A percentile compares a stretch with the other conserved stretches of the same genome.
These are phyloP conservation scores for Lagenidium giganteum DNA, from an alignment of 352 stramenopile genomes.

Conservation along the genomic window DNA sequence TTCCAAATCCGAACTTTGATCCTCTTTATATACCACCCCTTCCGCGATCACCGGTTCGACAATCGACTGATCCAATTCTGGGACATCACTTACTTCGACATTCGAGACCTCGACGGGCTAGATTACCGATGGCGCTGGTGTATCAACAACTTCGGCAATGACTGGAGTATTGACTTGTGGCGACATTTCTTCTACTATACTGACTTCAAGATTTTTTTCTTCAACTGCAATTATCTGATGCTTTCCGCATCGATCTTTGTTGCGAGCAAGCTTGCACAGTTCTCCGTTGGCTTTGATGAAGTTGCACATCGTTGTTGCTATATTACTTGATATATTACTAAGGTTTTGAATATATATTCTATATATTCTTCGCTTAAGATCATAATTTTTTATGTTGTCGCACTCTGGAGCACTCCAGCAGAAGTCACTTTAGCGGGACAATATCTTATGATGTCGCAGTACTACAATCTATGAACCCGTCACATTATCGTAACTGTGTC, in stretches of 20 bases:
- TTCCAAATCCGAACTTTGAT: slow-evolving; percentile 12
- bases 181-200: slow-evolving; percentile 14
- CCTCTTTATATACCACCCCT: slow-evolving; percentile 7
- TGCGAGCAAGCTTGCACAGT: neutral
- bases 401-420: no score
- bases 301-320: neutral
- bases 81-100: slow-evolving; percentile 8
- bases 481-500: no score
- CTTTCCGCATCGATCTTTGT: slow-evolving; percentile 1
- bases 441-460: no score
- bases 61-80: slow-evolving; percentile 8
- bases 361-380: no score
- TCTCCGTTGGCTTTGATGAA: slow-evolving; percentile 1
- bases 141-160: slow-evolving; percentile 8
- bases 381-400: no score
- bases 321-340: neutral
- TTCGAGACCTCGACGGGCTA: slow-evolving; percentile 5
- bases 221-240: neutral
- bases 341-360: no score
- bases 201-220: neutral
- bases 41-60: slow-evolving; percentile 12
- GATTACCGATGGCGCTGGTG: slow-evolving; percentile 8
- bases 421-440: no score
- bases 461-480: no score
- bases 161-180: neutral